Base-by-base conservation (phyloP, 1,284 basidiomycete genomes). In the Mrakiaceae sp. region DNA sequence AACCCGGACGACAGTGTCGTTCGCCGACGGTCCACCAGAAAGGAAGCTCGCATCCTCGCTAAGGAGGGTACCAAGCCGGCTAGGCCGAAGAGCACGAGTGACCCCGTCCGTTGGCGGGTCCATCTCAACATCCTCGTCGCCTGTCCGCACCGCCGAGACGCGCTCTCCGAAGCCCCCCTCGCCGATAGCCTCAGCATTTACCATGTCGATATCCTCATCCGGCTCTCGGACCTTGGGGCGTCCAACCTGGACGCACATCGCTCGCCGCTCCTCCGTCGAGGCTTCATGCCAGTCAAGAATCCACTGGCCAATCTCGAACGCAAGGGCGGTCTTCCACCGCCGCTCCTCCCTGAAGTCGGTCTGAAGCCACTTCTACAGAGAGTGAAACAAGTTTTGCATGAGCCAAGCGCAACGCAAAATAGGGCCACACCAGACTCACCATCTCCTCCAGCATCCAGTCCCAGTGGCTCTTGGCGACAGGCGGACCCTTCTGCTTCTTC, bases 381-480 rank as follows among this genome's bases (percentile, higher is more conserved):
- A 43, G 27, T 27, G 27, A 27, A 27, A 27, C 27, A 27, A 27
- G 27, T 2, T 27, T 27, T 27, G 27, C 27, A 27, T 27, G 27
- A 27, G 27, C 27, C 27, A 27, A 40, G 6, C 54, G 64, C 53
- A 67, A 60, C 47, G 47, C 7, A 61, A 14, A 53, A 8, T 43
- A 27, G 39, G 50, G 9, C 5, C 42, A 54, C 44, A 61, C 58
- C 5, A 50, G 3, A 78, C 82, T 70, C 67, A 90, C 90, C 91
- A 98, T 92, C 77, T 98, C 96, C 68, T 98, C 96, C 73, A 98
- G 78, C 44, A 98, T 79, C 75, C 93, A 90, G 75, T 98, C 96
- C 90, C 92, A 95, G 71, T 98, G 93, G 0, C 87, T 84, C 76
- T 98, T 98, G 5, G 81, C 79, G 48, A 90, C 76, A 2, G 85